Percentiles rank a stretch among this genome's conserved stretches.
phyloP scores from a whole-genome alignment of 208 protist genomes.

The Leishmania turanica region DNA sequence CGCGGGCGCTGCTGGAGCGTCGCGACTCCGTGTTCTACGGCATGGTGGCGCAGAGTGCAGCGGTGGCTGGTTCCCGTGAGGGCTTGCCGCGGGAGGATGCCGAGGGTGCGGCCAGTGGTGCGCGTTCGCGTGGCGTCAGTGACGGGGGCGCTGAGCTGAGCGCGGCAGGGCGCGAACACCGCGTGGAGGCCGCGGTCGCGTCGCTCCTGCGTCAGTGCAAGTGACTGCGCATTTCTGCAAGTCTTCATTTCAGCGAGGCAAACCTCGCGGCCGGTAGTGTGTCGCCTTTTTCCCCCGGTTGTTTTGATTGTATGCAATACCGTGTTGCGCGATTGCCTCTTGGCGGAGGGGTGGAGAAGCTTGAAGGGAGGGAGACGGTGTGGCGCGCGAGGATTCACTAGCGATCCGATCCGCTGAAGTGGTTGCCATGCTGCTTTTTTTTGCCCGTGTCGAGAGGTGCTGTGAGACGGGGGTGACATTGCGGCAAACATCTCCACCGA shows the following conservation, averaged over 20 bases:
- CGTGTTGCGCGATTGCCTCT: background rate
- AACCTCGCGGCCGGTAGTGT: background rate
- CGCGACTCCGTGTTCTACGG: constrained; percentile 20
- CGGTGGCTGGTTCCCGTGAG: background rate
- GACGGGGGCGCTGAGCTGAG: background rate
- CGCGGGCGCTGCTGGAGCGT: constrained; percentile 12
- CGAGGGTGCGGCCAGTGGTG: background rate
- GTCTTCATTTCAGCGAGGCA: background rate
- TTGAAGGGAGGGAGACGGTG: background rate
- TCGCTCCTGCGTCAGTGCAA: constrained; percentile 20
- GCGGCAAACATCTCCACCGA: background rate
- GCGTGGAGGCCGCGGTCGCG: constrained; percentile 19
- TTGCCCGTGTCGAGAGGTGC: background rate
- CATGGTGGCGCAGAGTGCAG: constrained; percentile 29
- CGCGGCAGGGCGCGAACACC: constrained; percentile 2
- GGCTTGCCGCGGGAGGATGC: background rate
- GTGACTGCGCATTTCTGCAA: background rate
- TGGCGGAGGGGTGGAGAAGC: background rate
- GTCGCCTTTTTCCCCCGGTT: background rate
- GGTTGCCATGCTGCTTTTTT: background rate
- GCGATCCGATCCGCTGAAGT: background rate
- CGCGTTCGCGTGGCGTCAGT: background rate
- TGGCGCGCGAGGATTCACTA: background rate
- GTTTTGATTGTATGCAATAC: background rate
- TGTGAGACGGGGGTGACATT: background rate